Percentiles rank a stretch among this genome's conserved stretches.
Conservation (phyloP, 306 rosid genomes). For the Betula pendula region DNA sequence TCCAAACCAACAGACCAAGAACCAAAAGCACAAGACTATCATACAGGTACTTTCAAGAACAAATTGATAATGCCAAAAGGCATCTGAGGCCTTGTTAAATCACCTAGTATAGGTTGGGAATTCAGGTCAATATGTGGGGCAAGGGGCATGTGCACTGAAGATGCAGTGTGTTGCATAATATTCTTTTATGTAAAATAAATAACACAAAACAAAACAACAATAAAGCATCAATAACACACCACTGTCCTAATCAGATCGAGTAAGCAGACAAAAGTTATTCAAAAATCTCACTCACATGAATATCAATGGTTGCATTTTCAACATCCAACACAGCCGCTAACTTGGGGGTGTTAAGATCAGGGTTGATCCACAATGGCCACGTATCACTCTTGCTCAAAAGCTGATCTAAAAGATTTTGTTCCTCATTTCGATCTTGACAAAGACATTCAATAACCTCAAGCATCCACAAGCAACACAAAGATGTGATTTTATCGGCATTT, state of each 20-base stretch:
- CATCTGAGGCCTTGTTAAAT: not conserved
- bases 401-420: slow-evolving; percentile 60
- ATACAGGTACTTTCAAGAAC: not conserved
- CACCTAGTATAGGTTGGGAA: not conserved
- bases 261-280: slow-evolving; percentile 16
- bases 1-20: not conserved
- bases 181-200: not conserved
- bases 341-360: slow-evolving; percentile 46
- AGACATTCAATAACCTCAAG: slow-evolving; percentile 62
- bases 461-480: slow-evolving; percentile 75
- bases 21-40: not conserved
- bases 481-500: slow-evolving; percentile 41
- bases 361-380: slow-evolving; percentile 73
- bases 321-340: slow-evolving; percentile 33
- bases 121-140: not conserved
- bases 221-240: slow-evolving; percentile 17
- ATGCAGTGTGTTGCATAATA: not conserved
- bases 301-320: slow-evolving; percentile 23
- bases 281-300: slow-evolving; percentile 30
- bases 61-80: not conserved
- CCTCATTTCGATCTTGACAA: slow-evolving; percentile 58
- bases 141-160: not conserved
- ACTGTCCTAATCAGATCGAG: not conserved
- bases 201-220: not conserved
- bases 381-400: slow-evolving; percentile 58